Base-by-base conservation (phyloP, 768 basidiomycete genomes). In the Exsudoporus frostii region DNA sequence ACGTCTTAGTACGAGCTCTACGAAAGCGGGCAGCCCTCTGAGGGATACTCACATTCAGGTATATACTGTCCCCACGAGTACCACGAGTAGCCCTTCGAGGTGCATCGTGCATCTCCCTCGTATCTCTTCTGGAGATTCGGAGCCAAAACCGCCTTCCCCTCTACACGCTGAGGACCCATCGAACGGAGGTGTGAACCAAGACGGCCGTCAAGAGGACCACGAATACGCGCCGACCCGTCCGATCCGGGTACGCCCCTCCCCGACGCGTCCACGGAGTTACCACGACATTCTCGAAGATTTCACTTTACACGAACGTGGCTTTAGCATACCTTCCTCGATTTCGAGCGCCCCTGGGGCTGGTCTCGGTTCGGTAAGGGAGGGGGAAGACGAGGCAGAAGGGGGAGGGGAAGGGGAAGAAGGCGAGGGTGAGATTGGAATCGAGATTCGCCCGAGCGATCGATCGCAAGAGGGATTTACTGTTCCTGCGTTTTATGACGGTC, bases 231-330 rank as follows among this genome's bases (percentile, higher is more conserved):
- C 44, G 8, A 56, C 60, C 0, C 60, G 63, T 45, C 64, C 65
- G 0, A 63, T 72, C 11, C 60, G 69, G 15, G 60, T 74, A 15
- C 68, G 75, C 19, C 56, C 69, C 24, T 68, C 66, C 46, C 49
- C 70, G 1, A 53, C 70, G 19, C 77, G 84, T 8, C 80, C 85
- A 15, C 72, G 79, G 63, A 88, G 86, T 58, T 87, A 83, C 62
- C 75, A 83, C 56, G 81, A 86, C 58, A 79, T 88, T 48, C 66
- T 86, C 48, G 83, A 84, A 41, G 85, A 85, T 55, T 86, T 88
- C 57, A 73, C 74, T 54, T 61, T 72, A 39, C 72, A 71, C 46
- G 71, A 69, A 22, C 57, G 60, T 14, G 65, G 62, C 13, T 29
- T 62, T 1, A 68, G 69, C 19, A 55, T 71, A 25, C 67, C 63